Percentiles rank a stretch among this genome's conserved stretches.
phyloP scores from a whole-genome alignment of 1,284 basidiomycete genomes.

The Omphalotus olearius region DNA sequence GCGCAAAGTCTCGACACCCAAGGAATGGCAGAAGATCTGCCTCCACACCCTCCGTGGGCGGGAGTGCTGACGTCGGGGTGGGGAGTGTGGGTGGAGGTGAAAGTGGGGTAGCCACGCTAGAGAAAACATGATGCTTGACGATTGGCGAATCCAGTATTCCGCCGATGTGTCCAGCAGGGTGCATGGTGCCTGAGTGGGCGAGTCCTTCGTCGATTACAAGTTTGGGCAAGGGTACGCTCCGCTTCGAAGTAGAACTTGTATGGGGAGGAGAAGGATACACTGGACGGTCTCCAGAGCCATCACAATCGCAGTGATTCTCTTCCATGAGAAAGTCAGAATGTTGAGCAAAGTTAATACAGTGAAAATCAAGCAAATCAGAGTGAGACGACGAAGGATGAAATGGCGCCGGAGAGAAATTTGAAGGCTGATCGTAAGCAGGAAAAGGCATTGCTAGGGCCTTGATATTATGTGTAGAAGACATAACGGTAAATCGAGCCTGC shows the following conservation, averaged over 20 bases:
- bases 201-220: neutral
- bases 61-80: conserved; percentile 30
- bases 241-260: neutral
- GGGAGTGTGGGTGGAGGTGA: conserved; percentile 42
- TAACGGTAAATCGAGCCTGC: too few species aligned
- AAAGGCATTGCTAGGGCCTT: too few species aligned
- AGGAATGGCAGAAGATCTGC: conserved; percentile 11
- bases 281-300: too few species aligned
- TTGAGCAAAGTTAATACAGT: too few species aligned
- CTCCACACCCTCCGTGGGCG: conserved; percentile 22
- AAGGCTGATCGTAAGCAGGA: too few species aligned
- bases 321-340: too few species aligned
- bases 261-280: conserved; percentile 2
- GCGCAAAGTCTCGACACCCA: conserved; percentile 11
- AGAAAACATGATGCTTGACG: conserved; percentile 26
- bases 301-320: too few species aligned
- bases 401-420: too few species aligned
- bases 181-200: neutral
- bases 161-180: conserved; percentile 6
- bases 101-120: conserved; percentile 26
- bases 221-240: neutral
- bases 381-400: too few species aligned
- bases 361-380: too few species aligned
- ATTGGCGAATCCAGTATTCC: conserved; percentile 31
- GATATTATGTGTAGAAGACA: too few species aligned